Base-by-base conservation (phyloP, 2,329 filamentous ascomycete genomes). In the Neospermospora avenae region DNA sequence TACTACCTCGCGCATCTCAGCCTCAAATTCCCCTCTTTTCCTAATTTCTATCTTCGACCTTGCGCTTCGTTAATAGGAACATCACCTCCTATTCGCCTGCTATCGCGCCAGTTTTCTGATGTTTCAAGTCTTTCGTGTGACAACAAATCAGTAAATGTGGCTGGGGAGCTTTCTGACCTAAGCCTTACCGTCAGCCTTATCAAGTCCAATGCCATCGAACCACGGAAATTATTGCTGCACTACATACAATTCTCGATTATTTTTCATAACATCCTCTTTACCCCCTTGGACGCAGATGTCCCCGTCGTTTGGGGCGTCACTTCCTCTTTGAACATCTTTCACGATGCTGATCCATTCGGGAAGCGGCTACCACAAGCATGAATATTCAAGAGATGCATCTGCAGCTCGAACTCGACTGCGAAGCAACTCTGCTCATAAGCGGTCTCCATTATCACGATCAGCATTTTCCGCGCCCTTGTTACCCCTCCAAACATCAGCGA, bases 281-380 rank as follows among this genome's bases (percentile, higher is more conserved):
- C 28, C 11, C 24, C 24, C 39, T 49, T 16, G 59, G 65, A 59
- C 59, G 66, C 63, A 62, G 63, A 59, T 61, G 61, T 62, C 63
- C 62, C 61, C 52, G 44, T 18, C 44, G 5, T 41, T 39, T 55
- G 65, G 66, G 64, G 61, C 57, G 60, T 54, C 59, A 51, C 58
- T 67, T 67, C 65, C 62, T 25, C 56, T 35, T 56, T 46, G 52
- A 41, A 61, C 6, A 34, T 31, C 28, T n/a, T 14, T 56, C 61
- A 69, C 45, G 48, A 73, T 73, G 71, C 68, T 72, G 48, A 51
- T 72, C 31, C 68, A 72, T 55, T 69, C 66, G 6, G 71, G 66
- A 41, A 65, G 68, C 42, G 63, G 60, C 34, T 63, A 70, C 39
- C 71, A 71, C 49, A 60, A 61, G 4, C 70, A 72, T 63, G 70